Percentiles rank a stretch among this genome's conserved stretches.
Conservation (phyloP, 768 basidiomycete species). For the Phlebiopsis flavidoalba region DNA sequence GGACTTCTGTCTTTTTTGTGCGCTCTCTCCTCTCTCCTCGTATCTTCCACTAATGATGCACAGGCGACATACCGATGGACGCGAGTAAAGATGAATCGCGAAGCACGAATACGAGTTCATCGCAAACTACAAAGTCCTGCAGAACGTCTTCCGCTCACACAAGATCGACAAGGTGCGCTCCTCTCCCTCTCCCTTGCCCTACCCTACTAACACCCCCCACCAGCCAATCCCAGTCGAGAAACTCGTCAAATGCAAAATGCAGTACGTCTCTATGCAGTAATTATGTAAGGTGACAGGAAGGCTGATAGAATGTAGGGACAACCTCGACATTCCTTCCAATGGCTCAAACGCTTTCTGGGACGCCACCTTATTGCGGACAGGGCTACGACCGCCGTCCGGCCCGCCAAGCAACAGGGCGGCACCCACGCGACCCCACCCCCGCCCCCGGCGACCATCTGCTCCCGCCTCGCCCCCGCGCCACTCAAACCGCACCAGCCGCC, state of each 20-base stretch:
- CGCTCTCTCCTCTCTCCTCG: constrained; percentile 24
- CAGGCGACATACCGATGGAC: constrained; percentile 89
- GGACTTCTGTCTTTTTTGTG: constrained; percentile 90
- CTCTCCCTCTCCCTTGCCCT: neutral
- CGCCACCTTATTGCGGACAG: constrained; percentile 78
- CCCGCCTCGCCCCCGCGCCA: constrained; percentile 28
- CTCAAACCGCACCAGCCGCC: too few species aligned
- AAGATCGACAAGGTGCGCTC: constrained; percentile 85
- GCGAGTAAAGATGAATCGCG: constrained; percentile 93
- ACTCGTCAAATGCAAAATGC: constrained; percentile 98
- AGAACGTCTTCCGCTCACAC: constrained; percentile 86
- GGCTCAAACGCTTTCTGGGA: constrained; percentile 98
- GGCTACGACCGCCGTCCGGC: constrained; percentile 83
- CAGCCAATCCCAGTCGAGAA: constrained; percentile 95
- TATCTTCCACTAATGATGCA: neutral
- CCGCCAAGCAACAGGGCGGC: constrained; percentile 76
- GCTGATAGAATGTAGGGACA: constrained; percentile 55
- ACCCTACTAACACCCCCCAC: constrained; percentile 1
- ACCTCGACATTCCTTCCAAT: constrained; percentile 98
- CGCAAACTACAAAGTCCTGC: constrained; percentile 93
- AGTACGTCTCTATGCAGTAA: constrained; percentile 66
- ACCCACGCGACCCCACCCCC: constrained; percentile 67
- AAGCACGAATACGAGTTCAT: constrained; percentile 95
- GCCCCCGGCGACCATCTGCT: constrained; percentile 67
- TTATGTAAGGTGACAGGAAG: neutral